Percentiles rank a stretch among this genome's conserved stretches.
These are phyloP conservation scores for Ophiostoma populinum DNA, from an alignment of 2,329 filamentous ascomycete species.

Conservation along the genomic window DNA sequence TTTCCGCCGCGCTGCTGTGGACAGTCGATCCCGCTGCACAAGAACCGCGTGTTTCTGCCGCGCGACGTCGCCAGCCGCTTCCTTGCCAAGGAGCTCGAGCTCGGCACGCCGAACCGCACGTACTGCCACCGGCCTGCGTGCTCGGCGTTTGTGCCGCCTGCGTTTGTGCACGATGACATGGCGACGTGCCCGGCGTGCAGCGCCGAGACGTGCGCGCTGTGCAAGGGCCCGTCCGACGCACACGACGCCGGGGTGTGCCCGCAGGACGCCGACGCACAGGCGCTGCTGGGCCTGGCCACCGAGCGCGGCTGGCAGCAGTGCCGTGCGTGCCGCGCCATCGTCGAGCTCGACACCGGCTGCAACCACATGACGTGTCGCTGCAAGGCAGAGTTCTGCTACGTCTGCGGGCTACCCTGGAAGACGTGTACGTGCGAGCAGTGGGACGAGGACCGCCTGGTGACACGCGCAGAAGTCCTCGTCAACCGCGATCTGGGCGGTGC, in stretches of 20 bases:
- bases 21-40: conserved; percentile 20
- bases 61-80: conserved; percentile 15
- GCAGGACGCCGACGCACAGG: conserved; percentile 21
- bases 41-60: conserved; percentile 20
- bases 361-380: conserved; percentile 38
- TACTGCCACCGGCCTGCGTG: conserved; percentile 31
- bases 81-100: conserved; percentile 29
- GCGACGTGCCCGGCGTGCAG: conserved; percentile 21
- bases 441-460: conserved; percentile 19
- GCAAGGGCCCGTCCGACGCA: conserved; percentile 30
- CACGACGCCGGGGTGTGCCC: conserved; percentile 31
- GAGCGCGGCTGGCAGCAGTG: conserved; percentile 35
- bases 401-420: conserved; percentile 26
- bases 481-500: conserved; percentile 11
- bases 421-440: conserved; percentile 22
- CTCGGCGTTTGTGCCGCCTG: conserved; percentile 25
- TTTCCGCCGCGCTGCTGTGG: conserved; percentile 39
- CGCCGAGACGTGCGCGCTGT: conserved; percentile 28
- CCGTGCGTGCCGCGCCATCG: conserved; percentile 23
- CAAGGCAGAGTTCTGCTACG: conserved; percentile 30
- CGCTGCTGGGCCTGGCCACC: conserved; percentile 23
- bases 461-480: conserved; percentile 18
- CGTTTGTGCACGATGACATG: conserved; percentile 15
- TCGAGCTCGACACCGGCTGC: conserved; percentile 34
- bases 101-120: conserved; percentile 25